phyloP scores from a whole-genome alignment of 257 asterid species.

The Nicotiana otophora region DNA sequence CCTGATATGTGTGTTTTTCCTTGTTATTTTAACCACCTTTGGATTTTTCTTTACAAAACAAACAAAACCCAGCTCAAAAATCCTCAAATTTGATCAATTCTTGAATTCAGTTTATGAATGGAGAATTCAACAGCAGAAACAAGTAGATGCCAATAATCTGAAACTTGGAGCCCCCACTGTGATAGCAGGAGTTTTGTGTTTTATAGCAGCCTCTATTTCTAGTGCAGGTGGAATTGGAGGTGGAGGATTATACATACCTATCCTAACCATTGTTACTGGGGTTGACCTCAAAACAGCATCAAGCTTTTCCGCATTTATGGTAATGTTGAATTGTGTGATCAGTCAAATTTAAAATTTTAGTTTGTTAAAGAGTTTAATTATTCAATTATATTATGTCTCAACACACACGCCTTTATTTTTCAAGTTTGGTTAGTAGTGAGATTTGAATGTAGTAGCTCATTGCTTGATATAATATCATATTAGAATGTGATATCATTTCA shows the following conservation, averaged over 20 bases:
- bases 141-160: slow-evolving; percentile 10
- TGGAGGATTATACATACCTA: slow-evolving; percentile 74
- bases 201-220: slow-evolving; percentile 62
- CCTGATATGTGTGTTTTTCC: slow-evolving; percentile 16
- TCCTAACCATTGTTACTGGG: slow-evolving; percentile 55
- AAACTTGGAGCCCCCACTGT: slow-evolving; percentile 15
- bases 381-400: neutral
- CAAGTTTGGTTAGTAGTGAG: too few relatives aligned
- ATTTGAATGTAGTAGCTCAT: too few relatives aligned
- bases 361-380: neutral
- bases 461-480: too few relatives aligned
- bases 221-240: slow-evolving; percentile 93
- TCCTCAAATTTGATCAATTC: neutral
- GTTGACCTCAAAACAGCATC: slow-evolving; percentile 68
- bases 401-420: too few relatives aligned
- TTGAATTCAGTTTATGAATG: slow-evolving; percentile 28
- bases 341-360: neutral
- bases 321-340: neutral
- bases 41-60: slow-evolving; percentile 31
- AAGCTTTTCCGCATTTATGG: slow-evolving; percentile 71
- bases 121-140: slow-evolving; percentile 8
- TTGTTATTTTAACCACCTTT: slow-evolving; percentile 18
- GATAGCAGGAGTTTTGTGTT: slow-evolving; percentile 47
- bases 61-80: neutral
- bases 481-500: too few relatives aligned